Evolutionary conservation across 2,329 filamentous ascomycete genomes (phyloP), one percentile per base, ranked within the genome.

Genomic region (Colletotrichum sansevieriae): DNA sequence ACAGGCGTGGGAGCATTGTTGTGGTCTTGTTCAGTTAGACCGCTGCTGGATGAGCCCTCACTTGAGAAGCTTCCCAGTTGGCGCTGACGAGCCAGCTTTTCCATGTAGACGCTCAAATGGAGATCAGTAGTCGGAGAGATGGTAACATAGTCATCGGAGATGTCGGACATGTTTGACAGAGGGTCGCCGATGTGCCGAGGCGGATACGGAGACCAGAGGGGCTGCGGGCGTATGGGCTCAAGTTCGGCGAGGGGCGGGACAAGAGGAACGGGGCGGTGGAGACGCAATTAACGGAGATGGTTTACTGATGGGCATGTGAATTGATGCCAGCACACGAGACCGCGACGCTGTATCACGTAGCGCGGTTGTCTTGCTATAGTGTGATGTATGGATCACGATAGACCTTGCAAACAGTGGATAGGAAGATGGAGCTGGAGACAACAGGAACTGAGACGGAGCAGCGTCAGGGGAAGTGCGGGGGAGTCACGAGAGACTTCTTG

Each of bases 101-200:
- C 37, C 66, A 69, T 66, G 41, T 66, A 57, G 49, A 69, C 62
- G 25, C 63, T 59, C 55, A 69, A 25, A 51, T 69, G 66, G 41
- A 69, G 66, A 56, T 65, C 49, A 49, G 63, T 66, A 25, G 59
- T 49, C 33, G 62, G 51, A 35, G 66, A 66, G 62, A 69, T 66
- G 15, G 51, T 37, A 49, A 69, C 66, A 46, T 69, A 69, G 66
- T 69, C 66, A 66, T 69, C 66, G 49, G 66, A 66, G 49, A 69
- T 69, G 12, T 69, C 66, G 62, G 66, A 69, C 66, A 69, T 69
- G 66, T 49, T 37, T 52, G 51, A 44, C 2, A 39, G n/a, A 60
- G 39, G n/a, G 15, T n/a, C 22, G 37, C 49, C 63, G 51, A 65
- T 44, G 20, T 35, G 51, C 55, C 62, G 63, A 57, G 63, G 55